Evolutionary conservation across 176 grass and related monocot genomes (phyloP).

Genomic region (Sorghum bicolor): Sorghum_bicolor_NCBIv3 NC_012872.2:70490001-70490500

Average conservation of each 20-base stretch:
- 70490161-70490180: not conserved
- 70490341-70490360: not conserved
- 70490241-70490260: not conserved
- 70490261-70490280: not conserved
- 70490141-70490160: not conserved
- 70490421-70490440: not conserved
- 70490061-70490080: not conserved
- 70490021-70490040: not conserved
- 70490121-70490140: not conserved
- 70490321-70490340: not conserved
- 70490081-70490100: too few relatives aligned
- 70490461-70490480: not conserved
- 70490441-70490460: not conserved
- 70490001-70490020: not conserved
- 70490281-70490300: not conserved
- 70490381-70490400: not conserved
- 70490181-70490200: not conserved
- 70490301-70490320: not conserved
- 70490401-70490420: not conserved
- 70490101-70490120: not conserved
- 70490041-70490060: not conserved
- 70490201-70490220: not conserved
- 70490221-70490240: not conserved
- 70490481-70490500: not conserved
- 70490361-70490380: constrained; percentile 15